Evolutionary conservation across 768 basidiomycete genomes (phyloP).

Genomic region (Cantharellus anzutake): DNA sequence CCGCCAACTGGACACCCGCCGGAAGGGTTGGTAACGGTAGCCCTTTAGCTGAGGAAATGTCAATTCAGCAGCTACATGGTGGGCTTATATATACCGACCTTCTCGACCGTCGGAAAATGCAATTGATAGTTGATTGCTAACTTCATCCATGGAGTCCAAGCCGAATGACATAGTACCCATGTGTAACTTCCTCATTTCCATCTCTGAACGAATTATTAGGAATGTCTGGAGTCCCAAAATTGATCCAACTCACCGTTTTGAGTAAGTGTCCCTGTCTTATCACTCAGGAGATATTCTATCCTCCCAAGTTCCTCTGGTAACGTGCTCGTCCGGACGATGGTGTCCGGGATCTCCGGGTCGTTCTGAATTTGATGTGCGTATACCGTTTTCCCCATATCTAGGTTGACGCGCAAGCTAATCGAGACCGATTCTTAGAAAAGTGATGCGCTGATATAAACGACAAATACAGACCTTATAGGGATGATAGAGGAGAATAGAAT

Average conservation of each 20-base stretch:
- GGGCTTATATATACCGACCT: background rate
- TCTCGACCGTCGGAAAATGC: conserved; percentile 37
- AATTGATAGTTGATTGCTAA: conserved; percentile 72
- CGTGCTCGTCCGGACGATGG: conserved; percentile 94
- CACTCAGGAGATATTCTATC: conserved; percentile 88
- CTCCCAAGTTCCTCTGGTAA: conserved; percentile 91
- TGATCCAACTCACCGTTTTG: conserved; percentile 59
- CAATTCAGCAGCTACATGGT: background rate
- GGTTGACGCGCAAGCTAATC: conserved; percentile 82
- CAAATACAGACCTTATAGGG: conserved; percentile 66
- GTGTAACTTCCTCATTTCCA: conserved; percentile 98
- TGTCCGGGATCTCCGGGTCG: conserved; percentile 80
- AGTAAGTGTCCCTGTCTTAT: conserved; percentile 95
- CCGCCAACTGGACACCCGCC: conserved; percentile 68
- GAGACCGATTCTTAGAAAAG: background rate
- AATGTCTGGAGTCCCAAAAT: background rate
- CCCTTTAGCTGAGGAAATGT: background rate
- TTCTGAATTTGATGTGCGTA: conserved; percentile 93
- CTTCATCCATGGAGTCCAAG: conserved; percentile 97
- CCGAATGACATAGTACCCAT: conserved; percentile 98
- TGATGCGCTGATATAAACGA: background rate
- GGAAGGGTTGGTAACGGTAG: conserved; percentile 27
- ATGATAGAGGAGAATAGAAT: conserved; percentile 99
- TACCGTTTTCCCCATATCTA: conserved; percentile 99
- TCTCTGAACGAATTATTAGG: conserved; percentile 36